Evolutionary conservation across 2,329 filamentous ascomycete genomes (phyloP).

Genomic region (Furcasterigmium sp.): DNA sequence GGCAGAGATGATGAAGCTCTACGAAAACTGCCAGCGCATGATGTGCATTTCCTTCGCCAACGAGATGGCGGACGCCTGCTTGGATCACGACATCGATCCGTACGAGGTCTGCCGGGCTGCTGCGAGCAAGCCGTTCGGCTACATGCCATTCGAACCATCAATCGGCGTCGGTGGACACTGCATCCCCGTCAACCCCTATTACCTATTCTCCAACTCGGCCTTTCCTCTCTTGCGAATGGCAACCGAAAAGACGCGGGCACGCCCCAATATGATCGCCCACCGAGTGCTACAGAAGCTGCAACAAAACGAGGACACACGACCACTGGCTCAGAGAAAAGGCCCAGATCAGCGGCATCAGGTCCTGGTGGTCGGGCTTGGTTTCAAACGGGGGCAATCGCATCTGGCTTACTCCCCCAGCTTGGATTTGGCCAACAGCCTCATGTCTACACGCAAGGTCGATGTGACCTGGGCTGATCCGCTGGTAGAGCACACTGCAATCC

Average conservation of each 20-base stretch:
- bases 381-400: conserved; percentile 43
- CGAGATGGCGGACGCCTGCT: conserved; percentile 37
- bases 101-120: conserved; percentile 32
- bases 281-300: conserved; percentile 3
- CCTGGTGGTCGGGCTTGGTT: conserved; percentile 42
- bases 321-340: conserved; percentile 1
- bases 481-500: conserved; percentile 33
- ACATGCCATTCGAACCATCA: conserved; percentile 27
- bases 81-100: conserved; percentile 26
- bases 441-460: conserved; percentile 29
- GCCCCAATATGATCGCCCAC: conserved; percentile 22
- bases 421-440: conserved; percentile 31
- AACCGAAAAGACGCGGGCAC: conserved; percentile 23
- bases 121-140: conserved; percentile 33
- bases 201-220: conserved; percentile 29
- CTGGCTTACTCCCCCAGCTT: conserved; percentile 42
- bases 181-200: conserved; percentile 37
- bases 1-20: conserved; percentile 40
- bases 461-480: conserved; percentile 39
- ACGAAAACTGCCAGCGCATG: conserved; percentile 39
- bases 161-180: conserved; percentile 37
- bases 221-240: conserved; percentile 30
- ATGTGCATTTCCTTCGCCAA: conserved; percentile 35
- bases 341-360: conserved; percentile 19
- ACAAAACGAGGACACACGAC: neutral